These are phyloP conservation scores for Neofusicoccum sp. DNA, from an alignment of 2,329 filamentous ascomycete genomes.

Conservation along the genomic window DNA sequence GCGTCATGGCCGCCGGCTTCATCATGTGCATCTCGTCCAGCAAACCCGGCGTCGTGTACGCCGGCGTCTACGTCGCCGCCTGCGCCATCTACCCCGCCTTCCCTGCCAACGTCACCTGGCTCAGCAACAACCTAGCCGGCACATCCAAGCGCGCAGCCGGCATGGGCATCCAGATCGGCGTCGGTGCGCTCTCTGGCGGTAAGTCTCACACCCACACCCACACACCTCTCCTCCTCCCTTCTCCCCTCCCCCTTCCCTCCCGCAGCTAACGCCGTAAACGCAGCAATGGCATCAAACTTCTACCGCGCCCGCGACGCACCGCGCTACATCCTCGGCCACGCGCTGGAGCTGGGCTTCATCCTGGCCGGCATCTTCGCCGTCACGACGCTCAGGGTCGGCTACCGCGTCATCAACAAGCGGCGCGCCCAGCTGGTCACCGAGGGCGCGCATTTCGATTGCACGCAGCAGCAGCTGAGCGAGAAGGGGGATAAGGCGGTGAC, in stretches of 20 bases:
- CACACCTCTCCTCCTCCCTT: too few species aligned
- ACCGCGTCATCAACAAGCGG: constrained; percentile 61
- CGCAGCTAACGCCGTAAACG: not conserved
- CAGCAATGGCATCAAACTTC: constrained; percentile 72
- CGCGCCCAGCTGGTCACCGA: constrained; percentile 44
- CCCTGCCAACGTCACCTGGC: constrained; percentile 35
- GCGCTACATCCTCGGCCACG: constrained; percentile 54
- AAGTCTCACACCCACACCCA: not conserved
- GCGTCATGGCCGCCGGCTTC: constrained; percentile 47
- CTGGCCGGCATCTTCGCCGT: constrained; percentile 50
- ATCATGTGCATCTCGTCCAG: constrained; percentile 44
- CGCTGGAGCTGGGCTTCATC: constrained; percentile 55
- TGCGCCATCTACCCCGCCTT: constrained; percentile 37
- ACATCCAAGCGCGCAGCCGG: constrained; percentile 35
- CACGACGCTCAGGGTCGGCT: constrained; percentile 52
- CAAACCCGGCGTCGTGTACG: constrained; percentile 43
- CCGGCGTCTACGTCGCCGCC: constrained; percentile 32
- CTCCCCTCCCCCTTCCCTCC: not conserved
- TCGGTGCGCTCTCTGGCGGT: constrained; percentile 33
- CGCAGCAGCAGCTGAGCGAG: constrained; percentile 57
- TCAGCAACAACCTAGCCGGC: constrained; percentile 35
- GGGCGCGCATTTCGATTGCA: constrained; percentile 44
- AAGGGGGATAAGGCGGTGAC: constrained; percentile 64
- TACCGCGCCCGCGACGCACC: constrained; percentile 59
- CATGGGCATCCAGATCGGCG: constrained; percentile 34